A percentile compares a stretch with the other conserved stretches of the same genome.
Evolutionary conservation across 139 green algal genomes (phyloP).

Genomic region (Pleodorina starrii): DNA sequence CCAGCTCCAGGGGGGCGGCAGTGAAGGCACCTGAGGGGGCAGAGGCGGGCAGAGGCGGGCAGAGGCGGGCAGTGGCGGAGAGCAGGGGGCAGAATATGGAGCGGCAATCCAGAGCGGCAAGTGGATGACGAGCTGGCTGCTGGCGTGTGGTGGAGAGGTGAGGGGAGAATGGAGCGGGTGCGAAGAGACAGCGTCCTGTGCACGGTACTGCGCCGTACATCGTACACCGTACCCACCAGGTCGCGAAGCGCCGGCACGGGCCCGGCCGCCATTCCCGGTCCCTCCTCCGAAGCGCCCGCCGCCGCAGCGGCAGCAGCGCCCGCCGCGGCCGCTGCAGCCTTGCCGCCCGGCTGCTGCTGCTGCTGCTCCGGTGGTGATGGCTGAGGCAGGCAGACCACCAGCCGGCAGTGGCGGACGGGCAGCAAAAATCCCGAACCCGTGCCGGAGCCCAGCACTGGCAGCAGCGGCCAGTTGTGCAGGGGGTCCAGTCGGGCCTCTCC

Average conservation of each 20-base stretch:
- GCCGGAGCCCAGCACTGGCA: conserved; percentile 49
- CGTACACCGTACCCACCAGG: conserved; percentile 11
- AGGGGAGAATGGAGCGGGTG: too few relatives aligned
- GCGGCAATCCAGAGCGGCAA: too few relatives aligned
- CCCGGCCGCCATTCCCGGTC: not conserved
- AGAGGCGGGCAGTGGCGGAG: too few relatives aligned
- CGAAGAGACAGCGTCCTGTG: too few relatives aligned
- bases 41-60: too few relatives aligned
- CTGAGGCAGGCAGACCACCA: conserved; percentile 41
- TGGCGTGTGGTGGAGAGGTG: too few relatives aligned
- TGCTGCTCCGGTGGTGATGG: not conserved
- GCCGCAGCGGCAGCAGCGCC: not conserved
- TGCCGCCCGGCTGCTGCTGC: not conserved
- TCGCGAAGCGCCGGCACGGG: not conserved
- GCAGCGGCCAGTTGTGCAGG: conserved; percentile 56
- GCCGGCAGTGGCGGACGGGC: conserved; percentile 35
- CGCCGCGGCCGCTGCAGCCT: not conserved
- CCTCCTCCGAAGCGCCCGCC: too few relatives aligned
- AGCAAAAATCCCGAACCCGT: conserved; percentile 21
- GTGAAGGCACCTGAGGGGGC: conserved; percentile 1
- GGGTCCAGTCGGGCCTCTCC: not conserved
- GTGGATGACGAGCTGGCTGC: too few relatives aligned
- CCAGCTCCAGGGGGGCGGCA: conserved; percentile 59
- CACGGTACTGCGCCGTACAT: too few relatives aligned
- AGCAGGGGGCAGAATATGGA: too few relatives aligned